Evolutionary conservation across 1,284 basidiomycete genomes (phyloP), one percentile per base, ranked within the genome.

Genomic region (Cerrena zonata): DNA sequence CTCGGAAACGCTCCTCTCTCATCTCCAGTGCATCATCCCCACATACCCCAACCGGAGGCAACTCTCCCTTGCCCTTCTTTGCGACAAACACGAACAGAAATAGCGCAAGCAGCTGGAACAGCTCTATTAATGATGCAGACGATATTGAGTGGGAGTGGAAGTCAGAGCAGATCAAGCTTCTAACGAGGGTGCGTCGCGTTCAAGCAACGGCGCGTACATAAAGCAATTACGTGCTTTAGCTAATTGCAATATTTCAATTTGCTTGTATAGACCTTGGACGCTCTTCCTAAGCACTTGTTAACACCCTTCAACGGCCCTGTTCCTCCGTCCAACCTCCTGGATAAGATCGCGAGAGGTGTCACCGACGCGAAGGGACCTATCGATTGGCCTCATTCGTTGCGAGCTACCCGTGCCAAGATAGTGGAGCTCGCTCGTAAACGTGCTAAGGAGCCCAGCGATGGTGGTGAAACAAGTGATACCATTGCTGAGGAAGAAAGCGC

Each of bases 241-340:
- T 48, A 42, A 26, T 18, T 40, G 55, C 52, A 37, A 51, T 48
- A 49, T 51, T 34, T 48, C 19, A n/a, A n/a, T n/a, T n/a, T n/a
- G n/a, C n/a, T n/a, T n/a, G n/a, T n/a, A n/a, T 54, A 88, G 88
- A 88, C 89, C 19, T 74, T 91, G 19, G 88, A 91, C 62, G 84
- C 84, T 40, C 78, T 90, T 53, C 88, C 88, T n/a, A 72, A 82
- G 12, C 86, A 90, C 61, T 75, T 90, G 22, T 73, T 88, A 63
- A 91, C 87, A 13, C 89, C 88, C 48, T 90, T 87, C 73, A 82
- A 84, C 56, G 87, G 89, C 24, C 75, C 81, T 41, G 77, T 89
- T 15, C 89, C 88, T 3, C 89, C 88, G 22, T 80, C 85, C 10
- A 90, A 90, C 64, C 77, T 90, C 18, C 79, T 91, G 56, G 87